Evolutionary conservation across 495 filamentous ascomycete genomes (phyloP), one percentile per base, ranked within the genome.

Genomic region (Penicillium nucicola): DNA sequence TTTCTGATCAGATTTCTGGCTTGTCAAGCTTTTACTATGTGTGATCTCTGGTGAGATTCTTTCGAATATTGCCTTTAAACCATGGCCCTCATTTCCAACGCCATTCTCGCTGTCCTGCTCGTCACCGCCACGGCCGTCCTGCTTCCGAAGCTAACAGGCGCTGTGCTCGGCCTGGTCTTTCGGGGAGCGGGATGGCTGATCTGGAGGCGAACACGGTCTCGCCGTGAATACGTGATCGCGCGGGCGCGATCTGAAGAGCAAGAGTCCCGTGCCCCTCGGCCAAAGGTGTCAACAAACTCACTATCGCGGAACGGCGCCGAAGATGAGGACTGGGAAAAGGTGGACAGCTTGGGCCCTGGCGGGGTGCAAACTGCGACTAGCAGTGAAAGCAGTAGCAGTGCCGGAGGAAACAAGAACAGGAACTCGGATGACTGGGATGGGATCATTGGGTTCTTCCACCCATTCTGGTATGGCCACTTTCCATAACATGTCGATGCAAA

Each of bases 371-470:
- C 82, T 53, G 77, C 80, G 19, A 58, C 77, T 34, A 59, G 55
- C 42, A 48, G 74, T 54, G 69, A 56, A n/a, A 67, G 68, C 57
- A 74, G 64, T 30, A 32, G 15, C 5, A 40, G 42, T 22, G 34
- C 35, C 15, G 37, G 42, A 20, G 42, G 53, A 28, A 38, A 50
- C 14, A 50, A 22, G 9, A 30, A 17, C 11, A 11, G 5, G 17
- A 39, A 34, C 8, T 14, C 48, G 9, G 64, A 75, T 45, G 82
- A 87, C 11, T 95, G 87, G 87, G 75, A 85, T 54, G 91, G 91
- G 5, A 69, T 96, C 23, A 82, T 96, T 33, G 93, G 92, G 14
- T 97, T 98, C 80, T 95, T 98, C 61, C 93, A 98, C 65, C 93
- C 93, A 9, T 97, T 95, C 68, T 96, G 90, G 87, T 90, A 69